Evolutionary conservation across 805 yeast genomes (phyloP).

Genomic region (Priceomyces medius): DNA sequence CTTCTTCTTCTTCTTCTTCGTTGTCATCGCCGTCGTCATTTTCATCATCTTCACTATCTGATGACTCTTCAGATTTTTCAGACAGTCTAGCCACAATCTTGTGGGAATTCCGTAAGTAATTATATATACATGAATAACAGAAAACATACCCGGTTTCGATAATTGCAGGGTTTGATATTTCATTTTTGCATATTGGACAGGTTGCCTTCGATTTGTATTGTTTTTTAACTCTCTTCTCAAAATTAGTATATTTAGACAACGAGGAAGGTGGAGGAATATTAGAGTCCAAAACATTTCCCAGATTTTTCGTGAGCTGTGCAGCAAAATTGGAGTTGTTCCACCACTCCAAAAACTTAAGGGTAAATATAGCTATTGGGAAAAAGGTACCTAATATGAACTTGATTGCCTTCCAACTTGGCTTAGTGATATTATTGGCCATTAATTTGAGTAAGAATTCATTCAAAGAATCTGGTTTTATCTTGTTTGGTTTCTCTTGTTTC

Average conservation of each 20-base stretch:
- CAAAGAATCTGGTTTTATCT: constrained; percentile 42
- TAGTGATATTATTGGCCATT: constrained; percentile 19
- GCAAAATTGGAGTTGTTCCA: constrained; percentile 81
- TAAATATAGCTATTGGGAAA: constrained; percentile 79
- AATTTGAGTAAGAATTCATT: constrained; percentile 32
- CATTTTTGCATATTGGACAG: constrained; percentile 72
- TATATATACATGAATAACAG: constrained; percentile 83
- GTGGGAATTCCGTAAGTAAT: constrained; percentile 52
- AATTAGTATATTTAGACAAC: constrained; percentile 15
- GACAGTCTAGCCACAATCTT: constrained; percentile 21
- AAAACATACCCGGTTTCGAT: constrained; percentile 91
- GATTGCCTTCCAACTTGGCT: constrained; percentile 31
- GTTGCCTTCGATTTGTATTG: constrained; percentile 23
- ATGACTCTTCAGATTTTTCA: constrained; percentile 7
- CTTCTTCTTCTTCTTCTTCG: constrained; percentile 10
- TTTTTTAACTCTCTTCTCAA: constrained; percentile 14
- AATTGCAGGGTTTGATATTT: constrained; percentile 74
- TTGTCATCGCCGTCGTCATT: constrained; percentile 10
- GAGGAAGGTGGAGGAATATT: constrained; percentile 49
- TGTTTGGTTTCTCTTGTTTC: constrained; percentile 16
- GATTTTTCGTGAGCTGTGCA: constrained; percentile 50
- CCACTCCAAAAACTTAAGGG: constrained; percentile 87
- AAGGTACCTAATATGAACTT: constrained; percentile 45
- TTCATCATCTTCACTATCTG: constrained; percentile 12
- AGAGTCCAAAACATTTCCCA: constrained; percentile 44